Base-by-base conservation (phyloP, 768 basidiomycete genomes). In the Vararia minispora region DNA sequence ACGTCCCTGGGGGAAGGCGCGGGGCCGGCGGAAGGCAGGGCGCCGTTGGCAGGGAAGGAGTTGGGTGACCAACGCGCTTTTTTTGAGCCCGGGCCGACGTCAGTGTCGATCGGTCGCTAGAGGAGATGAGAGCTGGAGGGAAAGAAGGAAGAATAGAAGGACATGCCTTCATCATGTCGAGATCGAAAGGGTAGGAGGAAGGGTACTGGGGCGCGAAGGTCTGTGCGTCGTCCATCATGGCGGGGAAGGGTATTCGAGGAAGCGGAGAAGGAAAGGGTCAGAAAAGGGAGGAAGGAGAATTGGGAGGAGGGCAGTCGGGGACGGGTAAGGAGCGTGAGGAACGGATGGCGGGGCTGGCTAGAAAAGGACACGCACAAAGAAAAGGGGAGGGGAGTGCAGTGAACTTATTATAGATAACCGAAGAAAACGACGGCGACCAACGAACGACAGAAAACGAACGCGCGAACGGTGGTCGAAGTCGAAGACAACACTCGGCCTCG, bases 121-220 rank as follows among this genome's bases (percentile, higher is more conserved):
- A 22, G 21, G 33, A 14, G 37, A 21, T 30, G 29, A 36, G 12
- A 14, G 17, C 13, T 13, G 17, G 39, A 14, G 33, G 40, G 34
- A 32, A 27, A 10, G 42, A 35, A 45, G 34, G 28, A 4, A 34
- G 12, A 33, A 38, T 18, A 24, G 23, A 24, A 7, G 30, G 7
- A 58, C 65, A 12, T 25, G 80, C 85, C 81, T 88, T 88, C 83
- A 86, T 87, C 84, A 88, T 87, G 62, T 88, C 84, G 72, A 87
- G 66, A 56, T 87, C 84, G 64, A 87, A 81, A 42, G 60, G 64
- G 71, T 82, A 86, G 45, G n/a, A n/a, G n/a, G 69, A 58, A 46
- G 72, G 69, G 58, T 86, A 85, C 52, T 77, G 79, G 39, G 64
- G 59, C 45, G 74, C 72, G 57, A 81, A 83, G 35, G 79, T 65